Conservation (phyloP, 495 filamentous ascomycete species). For the Xylaria cubensis region DNA sequence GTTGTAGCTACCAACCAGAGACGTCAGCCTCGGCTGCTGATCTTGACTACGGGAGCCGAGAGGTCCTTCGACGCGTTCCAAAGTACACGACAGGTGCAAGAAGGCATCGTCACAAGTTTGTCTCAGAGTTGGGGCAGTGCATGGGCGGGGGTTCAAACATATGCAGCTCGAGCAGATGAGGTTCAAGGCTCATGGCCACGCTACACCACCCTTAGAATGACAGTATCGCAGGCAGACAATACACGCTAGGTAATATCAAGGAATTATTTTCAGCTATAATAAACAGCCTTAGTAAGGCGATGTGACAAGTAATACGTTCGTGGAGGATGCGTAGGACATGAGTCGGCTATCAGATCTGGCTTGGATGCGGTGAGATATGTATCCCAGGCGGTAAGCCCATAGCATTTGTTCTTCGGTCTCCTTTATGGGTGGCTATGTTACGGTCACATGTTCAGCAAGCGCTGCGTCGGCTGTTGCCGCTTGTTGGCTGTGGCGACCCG, state of each 20-base stretch:
- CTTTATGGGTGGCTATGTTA: background rate
- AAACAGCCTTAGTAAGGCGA: background rate
- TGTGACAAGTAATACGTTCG: background rate
- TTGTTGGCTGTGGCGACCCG: constrained; percentile 1
- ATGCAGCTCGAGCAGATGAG: constrained; percentile 1
- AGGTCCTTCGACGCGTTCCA: background rate
- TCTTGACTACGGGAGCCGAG: background rate
- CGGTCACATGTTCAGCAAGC: background rate
- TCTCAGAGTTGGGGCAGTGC: background rate
- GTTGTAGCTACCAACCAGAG: background rate
- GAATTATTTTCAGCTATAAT: constrained; percentile 35
- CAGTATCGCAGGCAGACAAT: constrained; percentile 35
- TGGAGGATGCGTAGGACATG: background rate
- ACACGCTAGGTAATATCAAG: constrained; percentile 45
- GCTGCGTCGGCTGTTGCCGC: background rate
- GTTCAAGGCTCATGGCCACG: constrained; percentile 19
- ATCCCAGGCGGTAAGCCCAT: background rate
- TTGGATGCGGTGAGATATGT: background rate
- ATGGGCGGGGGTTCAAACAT: background rate
- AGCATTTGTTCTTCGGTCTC: background rate
- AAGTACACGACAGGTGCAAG: background rate
- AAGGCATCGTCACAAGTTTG: constrained; percentile 6
- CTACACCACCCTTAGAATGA: constrained; percentile 27
- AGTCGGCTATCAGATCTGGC: background rate
- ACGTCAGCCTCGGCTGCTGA: background rate